Evolutionary conservation across 164 flowering plant genomes (phyloP), one percentile per base, ranked within the genome.

Genomic region (Vitis rotundifolia): DNA sequence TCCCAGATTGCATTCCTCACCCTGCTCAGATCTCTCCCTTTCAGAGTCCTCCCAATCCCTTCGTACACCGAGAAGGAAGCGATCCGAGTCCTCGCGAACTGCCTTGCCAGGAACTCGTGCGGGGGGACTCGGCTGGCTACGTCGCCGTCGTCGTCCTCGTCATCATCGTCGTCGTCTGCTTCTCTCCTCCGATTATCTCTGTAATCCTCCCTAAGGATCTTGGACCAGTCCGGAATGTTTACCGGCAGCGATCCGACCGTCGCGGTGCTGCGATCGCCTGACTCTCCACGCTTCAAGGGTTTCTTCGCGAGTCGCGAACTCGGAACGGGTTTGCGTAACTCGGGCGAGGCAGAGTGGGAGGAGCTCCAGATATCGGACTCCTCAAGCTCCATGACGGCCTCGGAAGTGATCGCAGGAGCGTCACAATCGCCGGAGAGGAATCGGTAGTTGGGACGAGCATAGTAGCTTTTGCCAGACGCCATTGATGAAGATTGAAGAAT

Each of bases 1-100:
- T 79, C 91, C 88, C 85, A 89, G 75, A 89, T 80, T 37, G 93
- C 93, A 77, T 89, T 87, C 63, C 93, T 70, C 13, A 89, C 89
- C 76, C 84, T 68, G 48, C 87, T 82, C 60, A 88, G 84, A 82
- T 88, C 92, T 28, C 90, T 78, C 44, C 92, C 92, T 66, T 88
- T 88, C 76, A 88, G 64, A 3, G 88, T 88, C 87, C 92, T 80
- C 70, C 92, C 92, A 6, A 84, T 61, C 15, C 93, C 93, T 78
- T 89, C 93, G 64, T 89, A 89, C 59, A 89, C 86, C 49, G 93
- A 89, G 65, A 83, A 84, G 51, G 91, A 85, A 3, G 84, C 88
- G 68, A 82, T 82, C 72, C 89, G 68, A 70, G 80, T 77, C 81
- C 88, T 82, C 84, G 85, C 84, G 68, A 79, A 65, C 66, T 80